phyloP scores from a whole-genome alignment of 2,329 filamentous ascomycete genomes.

The Blastomyces silverae region DNA sequence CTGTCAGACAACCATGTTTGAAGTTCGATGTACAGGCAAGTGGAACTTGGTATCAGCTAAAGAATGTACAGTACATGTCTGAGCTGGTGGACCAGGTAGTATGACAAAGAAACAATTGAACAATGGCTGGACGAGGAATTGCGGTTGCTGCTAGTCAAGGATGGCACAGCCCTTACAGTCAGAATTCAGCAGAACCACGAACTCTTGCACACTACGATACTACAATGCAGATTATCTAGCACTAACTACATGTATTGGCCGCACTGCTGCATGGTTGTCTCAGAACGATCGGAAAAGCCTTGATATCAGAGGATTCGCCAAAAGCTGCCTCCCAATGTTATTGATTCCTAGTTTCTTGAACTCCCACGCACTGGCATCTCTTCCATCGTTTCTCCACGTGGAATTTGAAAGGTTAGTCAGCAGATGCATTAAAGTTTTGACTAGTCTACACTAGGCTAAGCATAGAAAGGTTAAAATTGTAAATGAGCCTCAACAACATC shows the following conservation, averaged over 20 bases:
- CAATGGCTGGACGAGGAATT: not conserved
- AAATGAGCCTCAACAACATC: conserved; percentile 4
- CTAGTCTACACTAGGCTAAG: conserved; percentile 4
- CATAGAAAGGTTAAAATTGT: not conserved
- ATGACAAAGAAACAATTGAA: not conserved
- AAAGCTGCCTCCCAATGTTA: not conserved
- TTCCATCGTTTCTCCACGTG: not conserved
- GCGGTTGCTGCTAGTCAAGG: not conserved
- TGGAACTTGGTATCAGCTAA: not conserved
- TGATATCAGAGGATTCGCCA: not conserved
- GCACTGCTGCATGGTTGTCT: not conserved
- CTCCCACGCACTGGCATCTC: not conserved
- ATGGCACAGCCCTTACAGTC: conserved; percentile 6
- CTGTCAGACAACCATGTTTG: conserved; percentile 1
- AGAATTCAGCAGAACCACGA: not conserved
- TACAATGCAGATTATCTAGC: not conserved
- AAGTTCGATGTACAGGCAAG: not conserved
- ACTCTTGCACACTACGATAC: not conserved
- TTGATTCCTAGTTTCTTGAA: not conserved
- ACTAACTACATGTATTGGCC: not conserved
- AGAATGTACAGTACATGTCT: not conserved
- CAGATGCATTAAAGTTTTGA: not conserved
- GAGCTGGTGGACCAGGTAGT: not conserved
- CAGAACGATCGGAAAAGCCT: not conserved
- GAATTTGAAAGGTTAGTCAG: not conserved